A percentile compares a stretch with the other conserved stretches of the same genome.
These are phyloP conservation scores for Paraconiothyrium brasiliense DNA, from an alignment of 2,329 filamentous ascomycete species.

Conservation along the genomic window DNA sequence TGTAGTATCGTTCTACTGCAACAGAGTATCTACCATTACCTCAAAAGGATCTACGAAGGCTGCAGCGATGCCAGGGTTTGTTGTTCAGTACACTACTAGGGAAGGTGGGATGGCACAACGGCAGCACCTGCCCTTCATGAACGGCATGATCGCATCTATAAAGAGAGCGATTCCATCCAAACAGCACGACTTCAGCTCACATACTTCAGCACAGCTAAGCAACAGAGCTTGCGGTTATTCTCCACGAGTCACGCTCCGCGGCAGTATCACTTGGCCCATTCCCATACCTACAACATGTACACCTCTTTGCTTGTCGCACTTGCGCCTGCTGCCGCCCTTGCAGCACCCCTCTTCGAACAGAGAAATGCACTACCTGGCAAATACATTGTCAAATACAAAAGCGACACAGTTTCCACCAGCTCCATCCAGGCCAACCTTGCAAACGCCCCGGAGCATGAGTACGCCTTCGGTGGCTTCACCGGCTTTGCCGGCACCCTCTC, in stretches of 20 bases:
- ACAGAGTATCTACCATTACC: constrained; percentile 23
- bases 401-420: constrained; percentile 30
- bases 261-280: neutral
- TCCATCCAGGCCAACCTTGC: constrained; percentile 34
- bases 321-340: constrained; percentile 46
- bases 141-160: constrained; percentile 25
- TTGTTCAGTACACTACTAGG: constrained; percentile 20
- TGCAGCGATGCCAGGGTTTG: constrained; percentile 19
- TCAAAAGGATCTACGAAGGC: constrained; percentile 18
- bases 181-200: constrained; percentile 16
- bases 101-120: constrained; percentile 24
- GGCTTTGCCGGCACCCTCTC: constrained; percentile 49
- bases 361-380: constrained; percentile 48
- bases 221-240: constrained; percentile 3
- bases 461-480: constrained; percentile 47
- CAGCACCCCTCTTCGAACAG: constrained; percentile 50
- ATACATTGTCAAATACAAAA: constrained; percentile 58
- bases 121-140: neutral
- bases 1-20: constrained; percentile 27
- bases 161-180: constrained; percentile 15
- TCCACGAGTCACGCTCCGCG: neutral
- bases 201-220: constrained; percentile 16
- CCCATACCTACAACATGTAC: constrained; percentile 42
- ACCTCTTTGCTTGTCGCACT: constrained; percentile 42
- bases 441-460: constrained; percentile 38